Evolutionary conservation across 2,329 filamentous ascomycete genomes (phyloP).

Genomic region (Coleophoma crateriformis): DNA sequence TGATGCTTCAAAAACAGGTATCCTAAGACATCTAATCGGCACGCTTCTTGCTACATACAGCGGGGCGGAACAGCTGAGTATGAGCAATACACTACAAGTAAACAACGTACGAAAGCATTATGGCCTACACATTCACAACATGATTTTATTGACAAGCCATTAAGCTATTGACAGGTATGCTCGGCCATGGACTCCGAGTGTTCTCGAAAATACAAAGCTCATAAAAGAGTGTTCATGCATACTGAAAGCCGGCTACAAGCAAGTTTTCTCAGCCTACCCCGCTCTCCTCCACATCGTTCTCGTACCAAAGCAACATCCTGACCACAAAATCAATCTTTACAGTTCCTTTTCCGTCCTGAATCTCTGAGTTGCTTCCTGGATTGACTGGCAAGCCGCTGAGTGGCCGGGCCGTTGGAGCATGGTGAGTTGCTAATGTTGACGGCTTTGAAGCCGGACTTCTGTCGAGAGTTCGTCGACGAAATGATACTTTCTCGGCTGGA

Average conservation of each 20-base stretch:
- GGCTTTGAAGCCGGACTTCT: not conserved
- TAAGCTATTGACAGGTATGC: no score
- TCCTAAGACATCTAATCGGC: no score
- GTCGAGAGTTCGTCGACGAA: constrained; percentile 8
- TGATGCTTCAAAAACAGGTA: no score
- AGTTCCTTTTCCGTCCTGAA: constrained; percentile 10
- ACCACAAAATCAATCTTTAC: constrained; percentile 1
- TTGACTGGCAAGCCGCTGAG: not conserved
- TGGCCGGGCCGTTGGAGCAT: not conserved
- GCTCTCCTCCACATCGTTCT: not conserved
- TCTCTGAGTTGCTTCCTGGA: not conserved
- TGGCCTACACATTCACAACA: no score
- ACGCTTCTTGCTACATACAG: no score
- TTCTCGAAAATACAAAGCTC: not conserved
- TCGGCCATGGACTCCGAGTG: no score
- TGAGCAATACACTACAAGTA: no score
- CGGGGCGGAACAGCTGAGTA: no score
- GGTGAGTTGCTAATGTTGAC: not conserved
- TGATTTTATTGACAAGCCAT: no score
- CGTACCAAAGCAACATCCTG: constrained; percentile 7
- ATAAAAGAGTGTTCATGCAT: constrained; percentile 1
- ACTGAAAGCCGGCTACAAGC: not conserved
- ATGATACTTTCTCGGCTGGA: constrained; percentile 2
- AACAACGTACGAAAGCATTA: no score
- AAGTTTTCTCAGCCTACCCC: not conserved